phyloP scores from a whole-genome alignment of 1,284 basidiomycete genomes.

The Chalciporus piperatoides region DNA sequence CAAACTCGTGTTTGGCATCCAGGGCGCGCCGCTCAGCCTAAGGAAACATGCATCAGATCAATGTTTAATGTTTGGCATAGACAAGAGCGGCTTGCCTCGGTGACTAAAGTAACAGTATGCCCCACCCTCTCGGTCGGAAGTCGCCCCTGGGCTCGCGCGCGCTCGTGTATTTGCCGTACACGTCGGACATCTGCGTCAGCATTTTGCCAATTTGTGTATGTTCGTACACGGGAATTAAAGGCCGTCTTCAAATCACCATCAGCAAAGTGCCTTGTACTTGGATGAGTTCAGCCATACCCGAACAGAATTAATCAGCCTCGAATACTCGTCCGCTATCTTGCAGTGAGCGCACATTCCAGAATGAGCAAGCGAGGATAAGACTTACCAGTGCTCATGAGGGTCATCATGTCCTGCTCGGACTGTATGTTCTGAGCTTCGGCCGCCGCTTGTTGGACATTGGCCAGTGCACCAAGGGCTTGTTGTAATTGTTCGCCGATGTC shows the following conservation, averaged over 20 bases:
- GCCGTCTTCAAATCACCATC: conserved; percentile 54
- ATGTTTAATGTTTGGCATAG: background rate
- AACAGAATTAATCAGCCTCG: conserved; percentile 86
- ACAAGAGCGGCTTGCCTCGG: conserved; percentile 52
- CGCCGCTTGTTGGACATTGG: conserved; percentile 68
- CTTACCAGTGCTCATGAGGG: conserved; percentile 71
- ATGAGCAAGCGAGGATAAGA: conserved; percentile 1
- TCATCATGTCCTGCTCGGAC: conserved; percentile 73
- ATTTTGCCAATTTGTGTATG: conserved; percentile 76
- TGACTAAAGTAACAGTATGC: conserved; percentile 68
- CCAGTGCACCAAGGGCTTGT: conserved; percentile 61
- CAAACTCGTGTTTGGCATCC: conserved; percentile 84
- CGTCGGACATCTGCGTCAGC: conserved; percentile 75
- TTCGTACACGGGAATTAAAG: conserved; percentile 82
- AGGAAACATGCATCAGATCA: conserved; percentile 1
- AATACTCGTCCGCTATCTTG: conserved; percentile 79
- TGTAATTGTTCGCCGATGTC: conserved; percentile 76
- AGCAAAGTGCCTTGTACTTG: background rate
- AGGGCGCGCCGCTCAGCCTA: conserved; percentile 77
- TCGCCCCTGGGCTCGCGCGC: conserved; percentile 69
- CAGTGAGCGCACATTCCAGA: conserved; percentile 15
- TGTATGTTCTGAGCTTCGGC: conserved; percentile 71
- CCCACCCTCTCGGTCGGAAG: conserved; percentile 64
- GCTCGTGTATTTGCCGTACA: conserved; percentile 75
- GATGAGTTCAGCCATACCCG: conserved; percentile 50